phyloP scores from a whole-genome alignment of 2,329 filamentous ascomycete species.

The Laburnicola sp. region DNA sequence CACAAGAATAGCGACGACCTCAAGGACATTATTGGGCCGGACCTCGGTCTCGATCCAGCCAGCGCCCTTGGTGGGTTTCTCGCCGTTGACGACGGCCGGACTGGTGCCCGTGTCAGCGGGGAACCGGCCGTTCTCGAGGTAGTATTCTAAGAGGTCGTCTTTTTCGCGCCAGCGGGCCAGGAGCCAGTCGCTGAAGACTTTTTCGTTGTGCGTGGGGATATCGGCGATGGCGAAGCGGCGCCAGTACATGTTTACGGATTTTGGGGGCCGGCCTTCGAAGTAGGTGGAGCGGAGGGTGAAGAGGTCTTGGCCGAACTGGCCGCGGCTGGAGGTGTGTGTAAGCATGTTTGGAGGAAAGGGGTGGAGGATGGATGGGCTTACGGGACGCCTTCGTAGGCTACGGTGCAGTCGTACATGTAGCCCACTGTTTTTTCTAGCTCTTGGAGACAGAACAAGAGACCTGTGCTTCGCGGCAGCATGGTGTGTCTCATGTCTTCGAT shows the following conservation, averaged over 20 bases:
- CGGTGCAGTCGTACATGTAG: slow-evolving; percentile 89
- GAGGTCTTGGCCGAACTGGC: slow-evolving; percentile 78
- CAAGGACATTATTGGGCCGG: slow-evolving; percentile 41
- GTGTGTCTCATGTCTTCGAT: slow-evolving; percentile 70
- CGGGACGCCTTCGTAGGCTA: slow-evolving; percentile 93
- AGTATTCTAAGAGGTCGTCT: slow-evolving; percentile 81
- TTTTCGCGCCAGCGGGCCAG: slow-evolving; percentile 87
- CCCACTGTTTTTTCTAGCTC: slow-evolving; percentile 75
- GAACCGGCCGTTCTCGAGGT: slow-evolving; percentile 73
- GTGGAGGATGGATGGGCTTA: slow-evolving; percentile 56
- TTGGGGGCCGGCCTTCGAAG: slow-evolving; percentile 84
- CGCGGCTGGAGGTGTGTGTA: slow-evolving; percentile 34
- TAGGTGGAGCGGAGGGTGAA: slow-evolving; percentile 87
- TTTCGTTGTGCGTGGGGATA: slow-evolving; percentile 74
- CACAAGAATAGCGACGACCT: slow-evolving; percentile 51
- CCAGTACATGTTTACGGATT: slow-evolving; percentile 97
- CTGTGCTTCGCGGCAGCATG: slow-evolving; percentile 78
- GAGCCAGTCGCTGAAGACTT: slow-evolving; percentile 80
- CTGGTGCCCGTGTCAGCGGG: slow-evolving; percentile 61
- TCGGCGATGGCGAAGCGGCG: slow-evolving; percentile 77
- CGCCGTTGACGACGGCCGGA: slow-evolving; percentile 20
- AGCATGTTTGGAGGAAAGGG: not conserved
- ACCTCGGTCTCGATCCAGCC: slow-evolving; percentile 55
- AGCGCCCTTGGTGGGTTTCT: slow-evolving; percentile 34
- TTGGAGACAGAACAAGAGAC: slow-evolving; percentile 76